A percentile compares a stretch with the other conserved stretches of the same genome.
Conservation (phyloP, 2,329 filamentous ascomycete species). For the Fusarium mangiferae region DNA sequence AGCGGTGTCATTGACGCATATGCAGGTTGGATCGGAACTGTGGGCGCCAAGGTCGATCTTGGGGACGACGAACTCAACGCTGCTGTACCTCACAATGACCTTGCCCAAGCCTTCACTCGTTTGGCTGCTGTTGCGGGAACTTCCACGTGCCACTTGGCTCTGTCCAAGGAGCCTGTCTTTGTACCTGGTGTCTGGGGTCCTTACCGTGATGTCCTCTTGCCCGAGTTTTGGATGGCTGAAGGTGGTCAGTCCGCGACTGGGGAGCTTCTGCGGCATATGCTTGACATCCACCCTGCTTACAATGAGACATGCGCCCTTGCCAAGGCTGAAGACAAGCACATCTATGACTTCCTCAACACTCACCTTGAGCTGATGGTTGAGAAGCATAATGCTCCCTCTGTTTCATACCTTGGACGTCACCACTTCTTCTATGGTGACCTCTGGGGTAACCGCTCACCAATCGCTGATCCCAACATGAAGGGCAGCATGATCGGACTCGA, state of each 20-base stretch:
- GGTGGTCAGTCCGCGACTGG: slow-evolving; percentile 97
- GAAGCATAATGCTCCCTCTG: slow-evolving; percentile 74
- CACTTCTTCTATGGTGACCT: slow-evolving; percentile 99
- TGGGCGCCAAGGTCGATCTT: slow-evolving; percentile 93
- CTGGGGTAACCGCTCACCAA: slow-evolving; percentile 94
- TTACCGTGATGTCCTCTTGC: slow-evolving; percentile 92
- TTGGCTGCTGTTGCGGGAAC: slow-evolving; percentile 95
- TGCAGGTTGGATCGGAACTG: slow-evolving; percentile 97
- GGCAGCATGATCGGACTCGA: slow-evolving; percentile 88
- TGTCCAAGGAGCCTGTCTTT: slow-evolving; percentile 93
- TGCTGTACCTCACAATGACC: slow-evolving; percentile 79
- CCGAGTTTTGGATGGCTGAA: slow-evolving; percentile 95
- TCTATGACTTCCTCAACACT: slow-evolving; percentile 94
- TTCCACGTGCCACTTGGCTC: slow-evolving; percentile 95
- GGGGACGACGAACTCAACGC: slow-evolving; percentile 72
- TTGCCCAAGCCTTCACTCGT: slow-evolving; percentile 91
- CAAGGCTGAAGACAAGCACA: slow-evolving; percentile 84
- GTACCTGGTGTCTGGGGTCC: slow-evolving; percentile 97
- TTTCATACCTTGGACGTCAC: slow-evolving; percentile 89
- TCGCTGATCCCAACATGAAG: slow-evolving; percentile 93
- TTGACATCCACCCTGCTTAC: slow-evolving; percentile 94
- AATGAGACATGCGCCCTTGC: slow-evolving; percentile 82
- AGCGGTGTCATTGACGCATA: slow-evolving; percentile 99
- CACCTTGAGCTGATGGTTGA: slow-evolving; percentile 82
- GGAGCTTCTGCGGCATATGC: slow-evolving; percentile 91